phyloP scores from a whole-genome alignment of 2,329 filamentous ascomycete genomes.

The Penicillium fuscoglaucum region DNA sequence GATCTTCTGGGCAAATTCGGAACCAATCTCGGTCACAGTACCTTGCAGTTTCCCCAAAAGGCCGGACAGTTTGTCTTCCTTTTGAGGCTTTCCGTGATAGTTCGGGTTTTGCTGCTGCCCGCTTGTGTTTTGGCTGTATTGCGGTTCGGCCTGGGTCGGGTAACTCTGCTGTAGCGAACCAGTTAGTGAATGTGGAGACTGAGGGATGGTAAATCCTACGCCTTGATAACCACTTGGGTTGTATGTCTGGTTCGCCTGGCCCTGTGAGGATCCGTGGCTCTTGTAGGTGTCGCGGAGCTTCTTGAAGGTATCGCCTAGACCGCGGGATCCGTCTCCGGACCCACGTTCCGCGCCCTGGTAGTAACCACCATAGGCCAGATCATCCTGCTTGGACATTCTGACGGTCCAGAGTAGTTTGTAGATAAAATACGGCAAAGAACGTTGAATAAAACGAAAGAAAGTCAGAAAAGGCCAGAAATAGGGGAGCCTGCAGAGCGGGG shows the following conservation, averaged over 20 bases:
- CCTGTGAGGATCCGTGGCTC: slow-evolving; percentile 23
- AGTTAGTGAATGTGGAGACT: slow-evolving; percentile 6
- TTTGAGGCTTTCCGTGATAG: slow-evolving; percentile 35
- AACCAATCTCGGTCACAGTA: slow-evolving; percentile 52
- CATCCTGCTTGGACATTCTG: slow-evolving; percentile 46
- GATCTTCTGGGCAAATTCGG: slow-evolving; percentile 53
- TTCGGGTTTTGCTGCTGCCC: slow-evolving; percentile 25
- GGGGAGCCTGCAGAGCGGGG: slow-evolving; percentile 13
- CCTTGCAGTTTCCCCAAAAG: slow-evolving; percentile 59
- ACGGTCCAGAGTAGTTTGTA: background rate
- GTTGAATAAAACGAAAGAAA: background rate
- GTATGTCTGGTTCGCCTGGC: slow-evolving; percentile 21
- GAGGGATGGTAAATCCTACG: slow-evolving; percentile 11
- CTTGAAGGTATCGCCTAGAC: slow-evolving; percentile 55
- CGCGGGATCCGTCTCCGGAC: slow-evolving; percentile 45
- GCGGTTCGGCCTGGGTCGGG: slow-evolving; percentile 19
- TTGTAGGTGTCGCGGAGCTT: slow-evolving; percentile 47
- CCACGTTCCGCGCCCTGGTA: slow-evolving; percentile 35
- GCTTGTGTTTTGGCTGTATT: slow-evolving; percentile 27
- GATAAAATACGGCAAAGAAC: background rate
- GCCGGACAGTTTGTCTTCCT: slow-evolving; percentile 44
- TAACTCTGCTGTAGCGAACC: slow-evolving; percentile 20
- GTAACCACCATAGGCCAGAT: slow-evolving; percentile 58
- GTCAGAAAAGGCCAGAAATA: background rate
- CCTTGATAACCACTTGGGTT: slow-evolving; percentile 27